phyloP scores from a whole-genome alignment of 306 rosid species.

The Quercus alba region DNA sequence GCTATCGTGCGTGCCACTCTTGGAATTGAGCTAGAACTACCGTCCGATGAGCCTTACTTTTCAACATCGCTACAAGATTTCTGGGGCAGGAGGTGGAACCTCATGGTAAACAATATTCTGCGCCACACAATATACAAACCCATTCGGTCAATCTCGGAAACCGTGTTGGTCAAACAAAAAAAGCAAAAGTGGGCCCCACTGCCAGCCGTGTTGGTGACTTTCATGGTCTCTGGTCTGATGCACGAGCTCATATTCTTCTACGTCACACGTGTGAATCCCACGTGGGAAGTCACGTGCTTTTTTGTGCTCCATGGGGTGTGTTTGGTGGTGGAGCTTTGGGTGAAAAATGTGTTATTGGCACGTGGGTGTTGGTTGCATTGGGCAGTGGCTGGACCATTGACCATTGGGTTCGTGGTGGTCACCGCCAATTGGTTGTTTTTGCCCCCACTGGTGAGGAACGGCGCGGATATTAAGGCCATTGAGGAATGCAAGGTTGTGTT shows the following conservation, averaged over 20 bases:
- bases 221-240: slow-evolving; percentile 36
- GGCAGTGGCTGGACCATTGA: slow-evolving; percentile 9
- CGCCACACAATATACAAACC: slow-evolving; percentile 25
- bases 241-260: slow-evolving; percentile 29
- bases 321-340: slow-evolving; percentile 13
- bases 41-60: slow-evolving; percentile 31
- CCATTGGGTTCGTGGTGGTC: slow-evolving; percentile 18
- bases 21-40: slow-evolving; percentile 23
- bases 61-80: slow-evolving; percentile 35
- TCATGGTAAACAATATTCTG: slow-evolving; percentile 14
- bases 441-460: slow-evolving; percentile 24
- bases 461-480: slow-evolving; percentile 4
- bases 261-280: slow-evolving; percentile 21
- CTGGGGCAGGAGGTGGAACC: slow-evolving; percentile 42
- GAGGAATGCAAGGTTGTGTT: slow-evolving; percentile 5
- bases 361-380: slow-evolving; percentile 8
- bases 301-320: slow-evolving; percentile 37
- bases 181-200: not conserved
- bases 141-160: not conserved
- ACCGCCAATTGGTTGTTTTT: slow-evolving; percentile 36
- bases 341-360: not conserved
- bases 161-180: not conserved
- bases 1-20: not conserved
- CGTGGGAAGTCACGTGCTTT: slow-evolving; percentile 39
- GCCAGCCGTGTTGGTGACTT: slow-evolving; percentile 1